Evolutionary conservation across 176 grass and related monocot genomes (phyloP), one percentile per base, ranked within the genome.

Genomic region (Zea mays): DNA sequence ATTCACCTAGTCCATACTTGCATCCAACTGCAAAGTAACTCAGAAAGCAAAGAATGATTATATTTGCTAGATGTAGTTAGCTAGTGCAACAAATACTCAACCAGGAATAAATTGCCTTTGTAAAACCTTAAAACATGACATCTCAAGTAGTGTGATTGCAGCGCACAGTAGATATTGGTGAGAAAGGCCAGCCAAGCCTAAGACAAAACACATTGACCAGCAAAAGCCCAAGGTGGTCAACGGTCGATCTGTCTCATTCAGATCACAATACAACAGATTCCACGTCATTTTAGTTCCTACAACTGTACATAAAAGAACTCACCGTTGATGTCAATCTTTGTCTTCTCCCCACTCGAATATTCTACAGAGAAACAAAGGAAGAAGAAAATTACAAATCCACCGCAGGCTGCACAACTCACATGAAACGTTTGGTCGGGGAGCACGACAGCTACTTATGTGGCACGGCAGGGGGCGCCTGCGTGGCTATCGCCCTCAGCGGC

Each of bases 251-350:
- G 46, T 41, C 17, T 15, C 59, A 61, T 66, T 14, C 35, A 74
- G 20, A 75, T 63, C 45, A 19, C 46, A 83, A 51, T 2, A 58
- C 8, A 0, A 58, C 10, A 54, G 4, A 17, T 71, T 46, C 41
- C 15, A 20, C 19, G 16, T 59, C 49, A 66, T 47, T 5, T 33
- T 19, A 7, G 27, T 56, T 65, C 37, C 35, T 27, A 65, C 34
- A 9, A 60, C 0, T 43, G 7, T 42, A 76, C 17, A 52, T 15
- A 66, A n/a, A 67, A 45, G 65, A 67, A 76, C 93, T 92, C 82
- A 94, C 89, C 96, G 34, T 99, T 99, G 77, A 99, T 99, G 36
- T 92, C 96, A 38, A 99, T 70, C 72, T 87, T 99, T 2, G 90
- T 90, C 85, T 90, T 99, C 40, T 89, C 83, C 10, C 92, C 85